Evolutionary conservation across 139 green algal species (phyloP).

Genomic region (Closterium sp.): DNA sequence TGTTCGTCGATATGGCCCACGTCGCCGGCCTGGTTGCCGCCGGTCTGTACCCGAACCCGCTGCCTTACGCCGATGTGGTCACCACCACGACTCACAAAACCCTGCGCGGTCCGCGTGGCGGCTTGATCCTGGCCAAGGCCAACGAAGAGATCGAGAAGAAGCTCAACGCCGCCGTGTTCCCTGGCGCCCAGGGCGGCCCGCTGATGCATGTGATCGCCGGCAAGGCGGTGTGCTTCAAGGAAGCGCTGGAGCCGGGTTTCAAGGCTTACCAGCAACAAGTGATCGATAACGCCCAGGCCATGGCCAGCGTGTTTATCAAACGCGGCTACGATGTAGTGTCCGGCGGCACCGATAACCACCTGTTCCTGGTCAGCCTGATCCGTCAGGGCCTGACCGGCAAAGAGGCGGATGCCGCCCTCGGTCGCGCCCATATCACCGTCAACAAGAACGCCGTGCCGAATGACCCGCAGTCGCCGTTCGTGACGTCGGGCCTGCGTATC

Average conservation of each 20-base stretch:
- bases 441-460: conserved; percentile 99
- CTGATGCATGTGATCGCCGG: conserved; percentile 85
- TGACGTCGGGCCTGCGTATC: background rate
- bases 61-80: conserved; percentile 76
- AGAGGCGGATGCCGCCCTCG: conserved; percentile 79
- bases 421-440: conserved; percentile 88
- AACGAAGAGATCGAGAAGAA: conserved; percentile 73
- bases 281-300: conserved; percentile 58
- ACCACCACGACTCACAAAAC: conserved; percentile 87
- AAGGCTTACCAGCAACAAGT: conserved; percentile 60
- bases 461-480: conserved; percentile 11
- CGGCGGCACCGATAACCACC: conserved; percentile 96
- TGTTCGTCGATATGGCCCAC: conserved; percentile 84
- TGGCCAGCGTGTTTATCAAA: conserved; percentile 65
- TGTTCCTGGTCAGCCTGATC: conserved; percentile 86
- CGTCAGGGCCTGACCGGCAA: conserved; percentile 77
- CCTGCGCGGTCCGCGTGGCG: conserved; percentile 70
- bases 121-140: conserved; percentile 83
- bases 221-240: conserved; percentile 72
- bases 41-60: conserved; percentile 57
- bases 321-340: conserved; percentile 82
- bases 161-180: conserved; percentile 81
- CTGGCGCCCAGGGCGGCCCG: conserved; percentile 74
- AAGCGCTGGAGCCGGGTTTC: conserved; percentile 21
- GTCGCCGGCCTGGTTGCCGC: conserved; percentile 75